Conservation (phyloP, 352 stramenopile genomes). For the Phytophthora pseudosyringae region DNA sequence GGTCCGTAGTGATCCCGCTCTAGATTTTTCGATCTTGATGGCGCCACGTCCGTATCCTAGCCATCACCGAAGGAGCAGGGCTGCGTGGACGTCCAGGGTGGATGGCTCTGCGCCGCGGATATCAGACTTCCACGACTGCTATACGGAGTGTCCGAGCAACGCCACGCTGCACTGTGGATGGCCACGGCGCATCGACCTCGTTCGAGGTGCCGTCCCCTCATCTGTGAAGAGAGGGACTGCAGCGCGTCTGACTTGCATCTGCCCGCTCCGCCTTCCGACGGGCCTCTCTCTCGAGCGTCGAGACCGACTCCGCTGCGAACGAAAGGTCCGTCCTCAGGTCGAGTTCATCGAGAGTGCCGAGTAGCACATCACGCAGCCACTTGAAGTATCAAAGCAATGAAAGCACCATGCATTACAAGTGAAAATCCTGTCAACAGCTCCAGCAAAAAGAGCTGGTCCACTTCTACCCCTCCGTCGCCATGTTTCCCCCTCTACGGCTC, state of each 20-base stretch:
- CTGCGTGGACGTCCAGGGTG: constrained; percentile 1
- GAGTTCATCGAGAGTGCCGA: too few relatives aligned
- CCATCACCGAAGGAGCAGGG: constrained; percentile 21
- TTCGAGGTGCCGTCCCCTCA: constrained; percentile 15
- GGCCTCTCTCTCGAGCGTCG: constrained; percentile 1
- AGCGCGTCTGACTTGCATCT: constrained; percentile 29
- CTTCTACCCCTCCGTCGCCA: not conserved
- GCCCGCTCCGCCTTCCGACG: constrained; percentile 17
- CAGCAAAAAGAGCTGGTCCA: not conserved
- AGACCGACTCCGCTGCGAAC: constrained; percentile 20
- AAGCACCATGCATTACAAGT: constrained; percentile 3
- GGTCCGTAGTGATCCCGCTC: constrained; percentile 9
- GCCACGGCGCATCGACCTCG: constrained; percentile 16
- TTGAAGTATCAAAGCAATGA: too few relatives aligned
- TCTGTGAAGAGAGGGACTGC: constrained; percentile 38
- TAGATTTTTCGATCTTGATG: constrained; percentile 30
- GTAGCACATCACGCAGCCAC: too few relatives aligned
- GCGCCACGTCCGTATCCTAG: constrained; percentile 21
- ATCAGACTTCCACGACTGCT: constrained; percentile 22
- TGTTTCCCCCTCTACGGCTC: constrained; percentile 10
- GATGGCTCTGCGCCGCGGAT: constrained; percentile 20
- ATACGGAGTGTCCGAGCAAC: constrained; percentile 7
- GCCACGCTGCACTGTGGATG: constrained; percentile 32
- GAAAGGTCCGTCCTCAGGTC: constrained; percentile 12
- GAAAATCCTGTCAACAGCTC: not conserved